These are phyloP conservation scores for Hanseniaspora mollemarum DNA, from an alignment of 805 yeast species.

Conservation along the genomic window DNA sequence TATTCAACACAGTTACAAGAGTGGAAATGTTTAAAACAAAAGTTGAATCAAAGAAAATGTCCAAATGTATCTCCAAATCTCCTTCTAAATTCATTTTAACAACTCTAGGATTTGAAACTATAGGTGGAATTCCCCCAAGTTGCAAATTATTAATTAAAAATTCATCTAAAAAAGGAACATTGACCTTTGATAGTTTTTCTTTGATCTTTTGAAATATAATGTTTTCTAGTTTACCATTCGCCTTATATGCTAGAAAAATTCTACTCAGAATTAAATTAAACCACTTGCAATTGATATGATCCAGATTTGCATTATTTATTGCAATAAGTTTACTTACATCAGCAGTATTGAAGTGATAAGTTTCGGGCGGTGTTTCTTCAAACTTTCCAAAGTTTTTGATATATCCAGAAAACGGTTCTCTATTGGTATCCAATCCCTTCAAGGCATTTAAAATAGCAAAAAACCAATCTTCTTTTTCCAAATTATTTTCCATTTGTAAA, in stretches of 20 bases:
- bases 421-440: slow-evolving; percentile 30
- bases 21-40: slow-evolving; percentile 69
- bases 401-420: slow-evolving; percentile 41
- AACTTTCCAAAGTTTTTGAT: slow-evolving; percentile 35
- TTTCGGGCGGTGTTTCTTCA: slow-evolving; percentile 33
- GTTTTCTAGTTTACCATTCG: slow-evolving; percentile 54
- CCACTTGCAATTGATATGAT: slow-evolving; percentile 79
- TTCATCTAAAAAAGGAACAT: slow-evolving; percentile 78
- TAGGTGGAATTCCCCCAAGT: slow-evolving; percentile 74
- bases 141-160: slow-evolving; percentile 59
- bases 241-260: slow-evolving; percentile 61
- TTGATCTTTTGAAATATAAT: slow-evolving; percentile 49
- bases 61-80: slow-evolving; percentile 46
- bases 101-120: slow-evolving; percentile 60
- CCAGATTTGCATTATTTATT: slow-evolving; percentile 68
- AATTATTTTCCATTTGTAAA: slow-evolving; percentile 64
- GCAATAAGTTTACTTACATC: slow-evolving; percentile 67
- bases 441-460: slow-evolving; percentile 73
- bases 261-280: slow-evolving; percentile 79
- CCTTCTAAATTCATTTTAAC: slow-evolving; percentile 72
- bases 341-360: slow-evolving; percentile 58
- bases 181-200: slow-evolving; percentile 64
- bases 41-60: slow-evolving; percentile 64
- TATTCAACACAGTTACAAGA: slow-evolving; percentile 54
- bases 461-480: slow-evolving; percentile 88